Conservation (phyloP, 352 stramenopile species). For the Phytophthora cactorum region DNA sequence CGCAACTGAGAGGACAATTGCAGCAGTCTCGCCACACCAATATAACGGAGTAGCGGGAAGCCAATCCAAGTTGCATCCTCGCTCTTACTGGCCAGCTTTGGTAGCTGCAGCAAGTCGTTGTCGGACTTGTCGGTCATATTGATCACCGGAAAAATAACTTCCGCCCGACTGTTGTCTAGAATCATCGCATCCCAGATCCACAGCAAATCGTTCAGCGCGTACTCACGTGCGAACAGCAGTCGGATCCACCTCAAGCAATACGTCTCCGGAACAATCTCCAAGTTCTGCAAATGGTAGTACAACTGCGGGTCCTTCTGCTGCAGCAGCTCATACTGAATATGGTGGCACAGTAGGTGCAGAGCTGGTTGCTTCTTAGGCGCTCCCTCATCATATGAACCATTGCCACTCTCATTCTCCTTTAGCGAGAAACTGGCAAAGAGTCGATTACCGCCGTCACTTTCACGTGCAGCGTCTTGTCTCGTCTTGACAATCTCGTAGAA, state of each 20-base stretch:
- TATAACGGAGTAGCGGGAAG: slow-evolving; percentile 72
- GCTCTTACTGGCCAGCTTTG: slow-evolving; percentile 26
- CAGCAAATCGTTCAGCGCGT: slow-evolving; percentile 64
- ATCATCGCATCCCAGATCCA: slow-evolving; percentile 80
- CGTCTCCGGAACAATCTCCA: slow-evolving; percentile 82
- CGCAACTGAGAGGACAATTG: slow-evolving; percentile 63
- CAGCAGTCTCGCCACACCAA: slow-evolving; percentile 74
- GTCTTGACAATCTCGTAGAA: slow-evolving; percentile 79
- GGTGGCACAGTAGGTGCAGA: slow-evolving; percentile 70
- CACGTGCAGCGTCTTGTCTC: slow-evolving; percentile 5
- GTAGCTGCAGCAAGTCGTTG: slow-evolving; percentile 45
- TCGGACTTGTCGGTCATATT: slow-evolving; percentile 42
- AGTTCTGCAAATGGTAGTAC: slow-evolving; percentile 80
- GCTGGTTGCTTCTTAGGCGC: slow-evolving; percentile 36
- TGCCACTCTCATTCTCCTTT: slow-evolving; percentile 27
- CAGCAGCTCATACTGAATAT: slow-evolving; percentile 80
- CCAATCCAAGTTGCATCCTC: slow-evolving; percentile 48
- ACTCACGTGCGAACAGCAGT: slow-evolving; percentile 81
- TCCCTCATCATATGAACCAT: slow-evolving; percentile 30
- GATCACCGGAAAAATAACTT: slow-evolving; percentile 48
- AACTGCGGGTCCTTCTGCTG: slow-evolving; percentile 83
- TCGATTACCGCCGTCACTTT: not conserved
- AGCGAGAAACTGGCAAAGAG: slow-evolving; percentile 35
- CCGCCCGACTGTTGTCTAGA: slow-evolving; percentile 33
- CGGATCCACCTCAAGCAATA: slow-evolving; percentile 86